Evolutionary conservation across 2,329 filamentous ascomycete species (phyloP), one percentile per base, ranked within the genome.

Genomic region (Passalora sequoiae): DNA sequence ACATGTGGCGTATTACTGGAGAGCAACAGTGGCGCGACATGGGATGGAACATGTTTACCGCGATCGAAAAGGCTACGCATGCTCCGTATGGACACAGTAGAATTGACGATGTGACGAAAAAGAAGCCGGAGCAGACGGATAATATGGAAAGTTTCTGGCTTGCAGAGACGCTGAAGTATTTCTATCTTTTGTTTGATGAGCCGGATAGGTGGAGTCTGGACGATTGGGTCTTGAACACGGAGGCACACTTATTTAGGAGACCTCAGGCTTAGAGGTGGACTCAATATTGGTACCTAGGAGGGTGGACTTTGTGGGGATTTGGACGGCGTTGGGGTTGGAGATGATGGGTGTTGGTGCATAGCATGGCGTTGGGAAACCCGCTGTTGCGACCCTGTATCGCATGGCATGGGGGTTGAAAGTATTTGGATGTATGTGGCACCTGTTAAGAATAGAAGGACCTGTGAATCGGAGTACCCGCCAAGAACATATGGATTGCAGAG

Each of bases 81-180:
- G 83, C 85, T 0, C 68, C 78, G 9, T 74, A 76, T 37, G 87
- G 81, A 6, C 80, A 88, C 66, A 82, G 79, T 8, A 86, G 84
- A 27, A 78, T 92, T 42, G 66, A 72, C 36, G 78, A 86, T 58
- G 83, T 89, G 1, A 74, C 64, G 1, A 62, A 72, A 13, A 54
- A 56, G 1, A 24, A 40, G 13, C 46, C 72, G 1, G 57, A 57
- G 7, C 68, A 73, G 42, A 61, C 65, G 28, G 78, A 89, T 62
- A 71, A 73, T 54, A 89, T 91, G 85, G 84, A 94, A 69, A 89
- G 84, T 59, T 94, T 94, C 66, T 95, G 89, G 60, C 72, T 88
- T 48, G 85, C 85, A 3, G 89, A 95, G 73, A 95, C 88, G 29
- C 70, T 95, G 56, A 96, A 94, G 71, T 94, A 94, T 61, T 94